phyloP scores from a whole-genome alignment of 1,284 basidiomycete species.

The Marasmius sp. region DNA sequence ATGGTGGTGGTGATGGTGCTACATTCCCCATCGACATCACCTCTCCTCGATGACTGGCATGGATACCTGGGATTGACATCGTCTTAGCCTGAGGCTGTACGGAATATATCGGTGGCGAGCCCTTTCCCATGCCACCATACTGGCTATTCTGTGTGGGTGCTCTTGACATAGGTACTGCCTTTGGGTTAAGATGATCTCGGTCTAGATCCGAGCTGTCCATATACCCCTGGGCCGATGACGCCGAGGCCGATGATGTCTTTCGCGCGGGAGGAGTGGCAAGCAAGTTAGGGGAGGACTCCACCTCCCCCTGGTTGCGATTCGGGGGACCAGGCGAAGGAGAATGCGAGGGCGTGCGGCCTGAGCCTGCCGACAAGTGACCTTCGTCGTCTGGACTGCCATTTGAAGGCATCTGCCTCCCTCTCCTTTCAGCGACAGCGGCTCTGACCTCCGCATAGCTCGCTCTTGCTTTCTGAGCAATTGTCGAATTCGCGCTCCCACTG shows the following conservation, averaged over 20 bases:
- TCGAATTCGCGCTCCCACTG: constrained; percentile 22
- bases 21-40: constrained; percentile 78
- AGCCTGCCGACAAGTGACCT: background rate
- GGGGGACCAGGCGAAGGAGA: constrained; percentile 13
- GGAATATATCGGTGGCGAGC: background rate
- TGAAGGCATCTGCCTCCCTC: constrained; percentile 38
- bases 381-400: background rate
- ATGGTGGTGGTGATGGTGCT: constrained; percentile 41
- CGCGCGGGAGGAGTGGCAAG: background rate
- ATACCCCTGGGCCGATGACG: background rate
- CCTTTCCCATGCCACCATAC: constrained; percentile 14
- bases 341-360: background rate
- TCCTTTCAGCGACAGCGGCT: constrained; percentile 65
- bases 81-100: constrained; percentile 72
- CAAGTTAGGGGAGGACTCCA: background rate
- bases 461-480: constrained; percentile 38
- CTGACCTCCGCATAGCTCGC: constrained; percentile 71
- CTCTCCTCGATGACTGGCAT: constrained; percentile 74
- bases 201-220: background rate
- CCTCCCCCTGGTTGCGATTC: background rate
- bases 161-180: constrained; percentile 11
- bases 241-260: background rate
- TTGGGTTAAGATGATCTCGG: constrained; percentile 13
- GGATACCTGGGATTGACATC: constrained; percentile 81
- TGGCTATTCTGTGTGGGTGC: constrained; percentile 18